Conservation (phyloP, 148 eudicot species). For the Limonium bicolor region DNA sequence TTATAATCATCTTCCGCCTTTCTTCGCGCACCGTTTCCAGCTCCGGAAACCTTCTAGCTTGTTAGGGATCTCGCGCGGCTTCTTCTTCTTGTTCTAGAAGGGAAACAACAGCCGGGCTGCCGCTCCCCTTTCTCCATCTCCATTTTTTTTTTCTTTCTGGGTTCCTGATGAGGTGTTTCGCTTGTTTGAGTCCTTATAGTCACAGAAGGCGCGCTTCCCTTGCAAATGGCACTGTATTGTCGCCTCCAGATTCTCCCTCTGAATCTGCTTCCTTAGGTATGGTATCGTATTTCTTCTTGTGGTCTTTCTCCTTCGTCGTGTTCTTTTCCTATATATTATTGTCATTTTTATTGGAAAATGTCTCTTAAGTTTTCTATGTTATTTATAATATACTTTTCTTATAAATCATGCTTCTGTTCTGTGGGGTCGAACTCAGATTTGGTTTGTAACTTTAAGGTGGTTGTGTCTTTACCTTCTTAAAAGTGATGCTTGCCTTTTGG, state of each 20-base stretch:
- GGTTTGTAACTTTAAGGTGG: background rate
- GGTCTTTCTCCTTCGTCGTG: background rate
- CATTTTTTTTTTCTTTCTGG: too few species aligned
- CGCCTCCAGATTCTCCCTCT: constrained; percentile 13
- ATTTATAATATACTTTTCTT: background rate
- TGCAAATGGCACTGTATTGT: constrained; percentile 16
- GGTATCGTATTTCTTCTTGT: background rate
- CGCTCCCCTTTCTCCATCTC: too few species aligned
- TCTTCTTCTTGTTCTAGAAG: too few species aligned
- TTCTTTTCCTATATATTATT: background rate
- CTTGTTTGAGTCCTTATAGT: constrained; percentile 36
- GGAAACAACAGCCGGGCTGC: too few species aligned
- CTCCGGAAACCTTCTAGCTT: too few species aligned
- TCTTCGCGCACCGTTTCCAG: too few species aligned
- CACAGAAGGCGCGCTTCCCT: constrained; percentile 14
- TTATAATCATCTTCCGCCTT: too few species aligned
- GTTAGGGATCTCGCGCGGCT: too few species aligned
- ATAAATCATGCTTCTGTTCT: too few species aligned
- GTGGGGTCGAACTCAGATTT: too few species aligned
- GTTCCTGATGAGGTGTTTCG: constrained; percentile 41
- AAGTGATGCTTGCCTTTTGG: background rate
- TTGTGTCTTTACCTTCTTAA: background rate
- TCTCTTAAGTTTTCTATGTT: background rate
- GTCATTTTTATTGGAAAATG: background rate
- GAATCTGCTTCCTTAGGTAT: constrained; percentile 29